Base-by-base conservation (phyloP, 768 basidiomycete species). In the Mycena kentingensis region DNA sequence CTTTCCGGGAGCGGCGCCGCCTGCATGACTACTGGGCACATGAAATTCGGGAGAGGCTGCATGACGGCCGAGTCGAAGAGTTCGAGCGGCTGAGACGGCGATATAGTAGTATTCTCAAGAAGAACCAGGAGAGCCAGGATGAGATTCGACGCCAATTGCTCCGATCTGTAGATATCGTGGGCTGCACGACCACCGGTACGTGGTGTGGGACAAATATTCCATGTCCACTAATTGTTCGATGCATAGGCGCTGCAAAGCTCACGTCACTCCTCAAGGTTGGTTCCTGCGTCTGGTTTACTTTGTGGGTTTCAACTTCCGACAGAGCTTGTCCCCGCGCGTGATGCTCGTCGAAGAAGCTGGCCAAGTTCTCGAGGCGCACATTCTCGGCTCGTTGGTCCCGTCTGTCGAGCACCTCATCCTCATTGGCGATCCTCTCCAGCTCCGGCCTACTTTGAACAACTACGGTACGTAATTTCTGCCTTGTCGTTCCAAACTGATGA, bases 261-360 rank as follows among this genome's bases (percentile, higher is more conserved):
- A 72, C 77, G 0, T 73, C 76, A 0, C 70, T 90, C 3, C 65
- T 90, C 19, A 80, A 72, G 66, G 87, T 84, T 13, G 35, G 28
- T 69, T 59, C 2, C 1, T 19, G n/a, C 29, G 11, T 51, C 18
- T 26, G 39, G n/a, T 34, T 27, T 24, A 24, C 6, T 52, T 13
- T 38, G 16, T 37, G n/a, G 35, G 26, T 29, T 42, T 57, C 18
- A 57, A 28, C 2, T 15, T 13, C 27, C 49, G 12, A 3, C 46
- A 88, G 85, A 78, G 79, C 13, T 62, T 89, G 5, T 69, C 63
- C 4, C 88, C 88, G 0, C 77, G 74, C 27, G 79, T 89, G 0
- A 63, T 90, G 41, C 69, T 91, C 42, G 84, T 91, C 0, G 88
- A 92, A 65, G 90, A 91, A 63, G 89, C 90, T 0, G 90, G 89